Base-by-base conservation (phyloP, 140 eudicot species). In the Flaveria floridana region DNA sequence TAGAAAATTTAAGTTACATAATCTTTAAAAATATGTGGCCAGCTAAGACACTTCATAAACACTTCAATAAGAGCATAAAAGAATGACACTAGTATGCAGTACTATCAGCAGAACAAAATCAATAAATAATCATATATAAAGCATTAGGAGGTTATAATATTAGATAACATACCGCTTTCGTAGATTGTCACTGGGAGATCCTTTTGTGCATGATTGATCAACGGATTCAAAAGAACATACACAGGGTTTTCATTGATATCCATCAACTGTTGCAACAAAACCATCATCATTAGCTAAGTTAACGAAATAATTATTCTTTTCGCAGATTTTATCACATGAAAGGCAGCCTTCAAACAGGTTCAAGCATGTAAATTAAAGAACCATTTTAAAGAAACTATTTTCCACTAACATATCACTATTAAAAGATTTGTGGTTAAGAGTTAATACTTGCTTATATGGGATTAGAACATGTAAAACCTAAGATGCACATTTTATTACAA, bases 191-290 rank as follows among this genome's bases (percentile, higher is more conserved):
- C 86, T 0, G 99, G 97, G 75, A 93, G 91, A 76, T 93, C 99
- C 87, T 93, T 93, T 62, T 90, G 99, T 23, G 99, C 86, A 76
- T 86, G 97, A 77, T 93, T 93, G 83, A 90, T 90, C 15, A 89
- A 75, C 52, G 99, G 99, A 70, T 93, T 88, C 84, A 90, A 87
- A 67, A 93, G 91, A 83, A 93, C 87, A 78, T 90, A 88, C 41
- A 93, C 88, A 28, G 97, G 97, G 81, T 85, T 93, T 79, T 93
- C 99, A 79, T 93, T 90, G 75, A 93, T 90, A 85, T 93, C 99
- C 99, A 90, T 93, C 87, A 93, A 81, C 99, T 93, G 91, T 79
- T 12, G 77, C 72, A 83, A 63, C 68, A 46, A 41, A 69, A 72
- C n/a, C 81, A 44, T 73, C 75, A 67, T 80, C 65, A 47, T 61